Conservation (phyloP, 2,329 filamentous ascomycete species). For the Penicillium paneum region DNA sequence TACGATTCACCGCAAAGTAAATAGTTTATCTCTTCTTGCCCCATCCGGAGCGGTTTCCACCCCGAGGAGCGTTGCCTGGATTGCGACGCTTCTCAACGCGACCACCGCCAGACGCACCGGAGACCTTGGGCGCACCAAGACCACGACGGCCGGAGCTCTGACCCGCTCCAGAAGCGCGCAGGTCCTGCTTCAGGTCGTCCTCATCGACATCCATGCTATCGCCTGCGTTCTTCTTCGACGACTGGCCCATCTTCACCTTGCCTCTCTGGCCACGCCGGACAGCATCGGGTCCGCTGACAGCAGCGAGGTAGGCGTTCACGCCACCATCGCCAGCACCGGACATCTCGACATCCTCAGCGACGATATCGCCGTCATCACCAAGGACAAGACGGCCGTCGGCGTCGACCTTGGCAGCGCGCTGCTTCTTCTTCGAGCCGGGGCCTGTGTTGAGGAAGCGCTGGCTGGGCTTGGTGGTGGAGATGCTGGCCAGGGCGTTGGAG, state of each 20-base stretch:
- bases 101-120: conserved; percentile 22
- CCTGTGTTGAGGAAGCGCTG: conserved; percentile 44
- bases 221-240: conserved; percentile 36
- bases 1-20: neutral
- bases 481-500: conserved; percentile 82
- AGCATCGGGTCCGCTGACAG: conserved; percentile 59
- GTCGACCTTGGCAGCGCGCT: conserved; percentile 43
- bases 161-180: conserved; percentile 18
- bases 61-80: conserved; percentile 15
- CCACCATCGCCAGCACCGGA: conserved; percentile 28
- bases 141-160: conserved; percentile 20
- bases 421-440: conserved; percentile 39
- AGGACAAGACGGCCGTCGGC: conserved; percentile 46
- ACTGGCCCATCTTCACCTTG: conserved; percentile 58
- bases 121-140: conserved; percentile 26
- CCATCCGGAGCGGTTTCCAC: conserved; percentile 8
- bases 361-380: conserved; percentile 31
- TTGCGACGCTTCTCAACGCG: conserved; percentile 29
- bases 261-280: conserved; percentile 58
- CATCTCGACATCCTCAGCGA: conserved; percentile 37
- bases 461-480: conserved; percentile 80
- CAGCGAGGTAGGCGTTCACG: conserved; percentile 61
- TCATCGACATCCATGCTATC: conserved; percentile 47
- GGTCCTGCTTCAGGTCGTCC: conserved; percentile 20
- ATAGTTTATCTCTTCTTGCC: conserved; percentile 10